These are phyloP conservation scores for Letharia columbiana DNA, from an alignment of 495 filamentous ascomycete species.

Conservation along the genomic window DNA sequence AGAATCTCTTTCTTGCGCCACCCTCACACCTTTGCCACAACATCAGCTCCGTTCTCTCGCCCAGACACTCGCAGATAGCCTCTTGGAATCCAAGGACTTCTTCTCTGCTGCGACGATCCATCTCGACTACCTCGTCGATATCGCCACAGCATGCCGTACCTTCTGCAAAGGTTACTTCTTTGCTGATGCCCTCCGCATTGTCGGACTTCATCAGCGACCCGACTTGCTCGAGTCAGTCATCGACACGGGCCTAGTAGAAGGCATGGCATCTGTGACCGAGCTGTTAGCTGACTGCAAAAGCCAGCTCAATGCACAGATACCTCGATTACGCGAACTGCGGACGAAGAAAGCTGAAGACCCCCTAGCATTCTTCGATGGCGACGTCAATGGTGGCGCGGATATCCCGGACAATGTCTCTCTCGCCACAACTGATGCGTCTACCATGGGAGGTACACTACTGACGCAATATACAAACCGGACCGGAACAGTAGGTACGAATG, in stretches of 20 bases:
- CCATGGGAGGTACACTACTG: constrained; percentile 66
- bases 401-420: constrained; percentile 88
- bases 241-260: constrained; percentile 70
- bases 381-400: constrained; percentile 45
- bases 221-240: constrained; percentile 49
- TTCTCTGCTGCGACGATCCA: constrained; percentile 68
- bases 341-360: constrained; percentile 74
- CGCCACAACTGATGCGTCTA: constrained; percentile 73
- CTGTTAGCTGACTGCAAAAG: constrained; percentile 83
- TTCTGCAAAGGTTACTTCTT: constrained; percentile 82
- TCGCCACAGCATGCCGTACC: constrained; percentile 54
- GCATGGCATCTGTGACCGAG: constrained; percentile 69
- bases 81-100: constrained; percentile 76
- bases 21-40: constrained; percentile 51
- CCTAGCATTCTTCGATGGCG: constrained; percentile 65
- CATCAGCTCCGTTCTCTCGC: constrained; percentile 57
- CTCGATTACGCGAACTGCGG: constrained; percentile 72
- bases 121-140: constrained; percentile 66
- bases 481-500: constrained; percentile 52
- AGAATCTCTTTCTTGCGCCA: constrained; percentile 72
- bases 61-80: constrained; percentile 54
- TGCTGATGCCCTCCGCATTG: constrained; percentile 68
- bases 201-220: constrained; percentile 42
- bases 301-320: constrained; percentile 75
- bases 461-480: constrained; percentile 77